Evolutionary conservation across 768 basidiomycete genomes (phyloP).

Genomic region (Lyophyllum atratum): DNA sequence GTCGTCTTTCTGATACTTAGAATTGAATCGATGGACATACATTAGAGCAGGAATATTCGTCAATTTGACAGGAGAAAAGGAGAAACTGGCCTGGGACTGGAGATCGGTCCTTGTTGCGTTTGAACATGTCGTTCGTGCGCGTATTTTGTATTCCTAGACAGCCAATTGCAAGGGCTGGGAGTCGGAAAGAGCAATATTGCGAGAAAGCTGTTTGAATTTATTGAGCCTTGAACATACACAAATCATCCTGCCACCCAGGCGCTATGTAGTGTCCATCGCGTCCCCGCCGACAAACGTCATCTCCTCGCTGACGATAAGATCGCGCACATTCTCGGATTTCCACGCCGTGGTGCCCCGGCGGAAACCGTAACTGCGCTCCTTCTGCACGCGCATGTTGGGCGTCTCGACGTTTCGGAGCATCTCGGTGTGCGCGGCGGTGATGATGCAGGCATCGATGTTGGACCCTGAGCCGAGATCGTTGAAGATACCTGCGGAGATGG

Average conservation of each 20-base stretch:
- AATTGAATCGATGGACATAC: too few relatives aligned
- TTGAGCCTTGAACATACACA: not conserved
- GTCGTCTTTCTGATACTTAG: too few relatives aligned
- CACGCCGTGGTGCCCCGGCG: constrained; percentile 86
- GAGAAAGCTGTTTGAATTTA: not conserved
- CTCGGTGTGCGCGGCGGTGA: constrained; percentile 84
- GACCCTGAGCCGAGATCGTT: constrained; percentile 99
- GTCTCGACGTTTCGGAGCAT: constrained; percentile 93
- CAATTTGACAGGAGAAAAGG: too few relatives aligned
- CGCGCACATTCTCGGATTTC: constrained; percentile 78
- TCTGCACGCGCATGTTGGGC: constrained; percentile 83
- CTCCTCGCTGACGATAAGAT: constrained; percentile 72
- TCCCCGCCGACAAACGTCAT: constrained; percentile 59
- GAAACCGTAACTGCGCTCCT: constrained; percentile 76
- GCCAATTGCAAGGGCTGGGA: too few relatives aligned
- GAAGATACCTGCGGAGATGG: constrained; percentile 96
- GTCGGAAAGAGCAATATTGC: not conserved
- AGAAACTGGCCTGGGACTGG: too few relatives aligned
- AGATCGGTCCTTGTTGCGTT: too few relatives aligned
- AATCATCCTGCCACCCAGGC: not conserved
- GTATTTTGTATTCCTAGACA: too few relatives aligned
- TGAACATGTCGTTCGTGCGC: too few relatives aligned
- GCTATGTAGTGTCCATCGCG: constrained; percentile 79
- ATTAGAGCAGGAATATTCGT: not conserved
- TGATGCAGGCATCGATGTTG: constrained; percentile 97